Evolutionary conservation across 495 filamentous ascomycete species (phyloP), one percentile per base, ranked within the genome.

Genomic region (Trichocladium uniseriatum): DNA sequence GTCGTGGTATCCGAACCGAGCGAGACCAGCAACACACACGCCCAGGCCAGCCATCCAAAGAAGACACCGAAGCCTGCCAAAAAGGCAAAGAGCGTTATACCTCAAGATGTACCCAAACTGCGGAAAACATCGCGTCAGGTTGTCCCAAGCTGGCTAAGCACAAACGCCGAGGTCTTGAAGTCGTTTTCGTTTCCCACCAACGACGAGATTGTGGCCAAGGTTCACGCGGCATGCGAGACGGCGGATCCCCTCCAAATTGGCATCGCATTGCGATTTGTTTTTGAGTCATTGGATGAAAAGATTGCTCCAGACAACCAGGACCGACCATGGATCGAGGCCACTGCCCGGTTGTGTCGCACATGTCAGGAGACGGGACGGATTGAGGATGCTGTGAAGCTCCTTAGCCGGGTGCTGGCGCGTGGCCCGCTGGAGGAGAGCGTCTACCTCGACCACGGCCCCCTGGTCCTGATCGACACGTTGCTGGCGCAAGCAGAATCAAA

Each of bases 381-480:
- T 22, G 63, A 66, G 1, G 58, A 62, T 18, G 67, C 68, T 1
- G 56, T 41, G 7, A 54, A 51, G 16, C 45, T 78, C 6, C 50
- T 74, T 2, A 13, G 32, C 13, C n/a, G 34, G 16, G 49, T 72
- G 1, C 21, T 65, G 16, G 22, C 20, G 5, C 42, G 59, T 4
- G 66, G 63, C 0, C 38, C 59, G 1, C 35, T 77, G 0, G 46
- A 62, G 3, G 67, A 72, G 45, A 51, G 41, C 7, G 50, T 55
- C 22, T 75, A 63, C 37, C 53, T 66, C 16, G 54, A 49, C 20
- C 61, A 69, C 32, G 29, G 61, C 0, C 69, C 71, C 22, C 22
- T 62, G 2, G 3, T 47, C 7, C 53, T 74, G 15, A 59, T 74
- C 40, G 39, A 64, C 5, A 49, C 41, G 1, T 40, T 66, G 16